Evolutionary conservation across 495 filamentous ascomycete species (phyloP), one percentile per base, ranked within the genome.

Genomic region (Aspergillus bridgeri): DNA sequence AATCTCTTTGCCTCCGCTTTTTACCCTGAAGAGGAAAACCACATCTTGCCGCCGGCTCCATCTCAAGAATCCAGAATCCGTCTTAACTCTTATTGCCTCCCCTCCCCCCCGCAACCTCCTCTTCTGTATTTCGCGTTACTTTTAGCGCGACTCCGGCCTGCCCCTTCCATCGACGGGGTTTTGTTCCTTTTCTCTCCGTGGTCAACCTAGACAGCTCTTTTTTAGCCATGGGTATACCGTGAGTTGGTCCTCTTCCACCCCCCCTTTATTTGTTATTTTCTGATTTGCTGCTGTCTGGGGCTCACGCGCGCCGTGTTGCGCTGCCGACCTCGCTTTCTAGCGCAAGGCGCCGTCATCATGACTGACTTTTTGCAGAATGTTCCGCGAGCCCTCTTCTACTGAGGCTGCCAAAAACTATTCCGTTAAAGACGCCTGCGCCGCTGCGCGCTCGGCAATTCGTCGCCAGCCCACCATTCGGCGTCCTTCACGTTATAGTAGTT

Each of bases 161-260:
- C 49, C 51, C 29, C n/a, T 46, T 54, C 45, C 21, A 15, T 6
- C 13, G n/a, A 24, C 13, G 5, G 44, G 53, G 24, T 25, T 46
- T 56, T 47, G 22, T 48, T 49, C 49, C 53, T 56, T 38, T 38
- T 11, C 33, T 13, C 7, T 6, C 24, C 48, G 24, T 27, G 27
- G 27, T 64, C 48, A 58, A 42, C 43, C 42, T 57, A 42, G 38
- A 54, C 33, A 38, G 17, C 54, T 57, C 38, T 24, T 42, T 51
- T 64, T 43, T 64, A 61, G 79, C 66, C 70, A 93, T 94, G 90
- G 90, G 90, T 76, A 84, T 92, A 59, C 89, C 87, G 86, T 91
- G 83, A 84, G 87, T 86, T 64, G 56, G 59, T 59, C 62, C 54
- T 45, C 23, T 57, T 56, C 47, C n/a, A n/a, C n/a, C 47, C 7